Base-by-base conservation (phyloP, 192 early-diverging fungal species). In the Funneliformis geosporum region DNA sequence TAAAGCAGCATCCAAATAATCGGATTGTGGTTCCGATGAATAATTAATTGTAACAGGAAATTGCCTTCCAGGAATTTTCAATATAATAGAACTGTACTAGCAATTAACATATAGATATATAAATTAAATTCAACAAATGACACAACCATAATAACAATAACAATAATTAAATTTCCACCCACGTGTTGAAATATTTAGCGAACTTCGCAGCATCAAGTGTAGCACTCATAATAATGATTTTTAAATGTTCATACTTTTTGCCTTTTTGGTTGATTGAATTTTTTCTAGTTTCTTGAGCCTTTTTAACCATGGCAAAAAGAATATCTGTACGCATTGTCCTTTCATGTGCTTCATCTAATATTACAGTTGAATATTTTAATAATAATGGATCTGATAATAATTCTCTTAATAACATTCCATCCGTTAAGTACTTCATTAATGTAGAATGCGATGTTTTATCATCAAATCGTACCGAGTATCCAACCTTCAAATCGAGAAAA, bases 271-370 rank as follows among this genome's bases (percentile, higher is more conserved):
- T 44, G 6, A 83, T 82, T 78, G 89, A 71, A 0, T 89, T 86
- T 16, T 75, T 76, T 18, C 97, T 82, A 47, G 89, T 86, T 70
- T 89, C 83, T 83, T 96, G 95, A 33, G 97, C 96, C 7, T 87
- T 91, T 81, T 96, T 96, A 21, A 98, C 87, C 94, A 96, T 96
- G 10, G 96, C 98, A 85, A 99, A 95, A 43, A 99, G 80, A 60
- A 99, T 94, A 83, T 99, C 98, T 0, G 98, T 72, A 27, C 98
- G 87, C 80, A 99, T 77, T 0, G 95, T 98, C n/a, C 98, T 91
- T 85, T 99, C 98, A 83, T 99, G 98, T 1, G 98, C 98, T 82
- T 99, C 98, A 79, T 99, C 98, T 46, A 99, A 81, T 39, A 99
- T 89, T 79, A 99, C 91, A 9, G 94, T 93, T 42, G 91, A 90